Conservation (phyloP, 2,329 filamentous ascomycete species). For the Helminthosporium solani region DNA sequence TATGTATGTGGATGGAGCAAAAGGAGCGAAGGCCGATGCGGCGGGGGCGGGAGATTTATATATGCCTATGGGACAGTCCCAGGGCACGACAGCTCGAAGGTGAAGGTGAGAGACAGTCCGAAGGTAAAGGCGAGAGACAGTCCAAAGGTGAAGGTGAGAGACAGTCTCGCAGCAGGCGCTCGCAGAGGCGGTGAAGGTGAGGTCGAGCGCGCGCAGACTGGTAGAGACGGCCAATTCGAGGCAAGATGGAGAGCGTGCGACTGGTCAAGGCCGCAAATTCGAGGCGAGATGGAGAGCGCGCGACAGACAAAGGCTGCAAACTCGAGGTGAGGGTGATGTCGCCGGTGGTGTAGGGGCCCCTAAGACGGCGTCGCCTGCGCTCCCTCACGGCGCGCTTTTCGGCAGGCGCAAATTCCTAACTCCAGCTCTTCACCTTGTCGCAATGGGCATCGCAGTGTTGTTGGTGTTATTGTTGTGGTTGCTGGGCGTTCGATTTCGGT, state of each 20-base stretch:
- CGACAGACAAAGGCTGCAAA: slow-evolving; percentile 3
- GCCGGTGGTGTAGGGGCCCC: slow-evolving; percentile 3
- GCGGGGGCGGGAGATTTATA: slow-evolving; percentile 7
- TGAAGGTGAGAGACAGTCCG: slow-evolving; percentile 19
- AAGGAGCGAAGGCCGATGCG: slow-evolving; percentile 5
- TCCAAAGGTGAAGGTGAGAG: slow-evolving; percentile 7
- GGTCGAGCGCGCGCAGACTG: no score
- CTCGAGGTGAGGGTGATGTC: slow-evolving; percentile 6
- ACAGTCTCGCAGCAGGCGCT: neutral
- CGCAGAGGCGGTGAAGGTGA: slow-evolving; percentile 1
- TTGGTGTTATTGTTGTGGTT: slow-evolving; percentile 3
- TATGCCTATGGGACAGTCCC: slow-evolving; percentile 3
- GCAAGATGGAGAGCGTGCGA: no score
- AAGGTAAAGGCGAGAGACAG: slow-evolving; percentile 16
- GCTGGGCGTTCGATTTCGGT: no score
- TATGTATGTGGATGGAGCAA: neutral
- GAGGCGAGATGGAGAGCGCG: slow-evolving; percentile 5
- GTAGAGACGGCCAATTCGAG: no score
- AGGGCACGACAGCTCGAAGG: slow-evolving; percentile 13
- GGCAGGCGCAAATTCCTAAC: slow-evolving; percentile 7
- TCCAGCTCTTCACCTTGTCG: slow-evolving; percentile 9
- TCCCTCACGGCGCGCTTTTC: slow-evolving; percentile 5
- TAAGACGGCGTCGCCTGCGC: slow-evolving; percentile 9
- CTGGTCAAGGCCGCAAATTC: no score
- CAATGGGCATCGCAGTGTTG: slow-evolving; percentile 12